These are phyloP conservation scores for Phytophthora idaei DNA, from an alignment of 352 stramenopile species.

Conservation along the genomic window DNA sequence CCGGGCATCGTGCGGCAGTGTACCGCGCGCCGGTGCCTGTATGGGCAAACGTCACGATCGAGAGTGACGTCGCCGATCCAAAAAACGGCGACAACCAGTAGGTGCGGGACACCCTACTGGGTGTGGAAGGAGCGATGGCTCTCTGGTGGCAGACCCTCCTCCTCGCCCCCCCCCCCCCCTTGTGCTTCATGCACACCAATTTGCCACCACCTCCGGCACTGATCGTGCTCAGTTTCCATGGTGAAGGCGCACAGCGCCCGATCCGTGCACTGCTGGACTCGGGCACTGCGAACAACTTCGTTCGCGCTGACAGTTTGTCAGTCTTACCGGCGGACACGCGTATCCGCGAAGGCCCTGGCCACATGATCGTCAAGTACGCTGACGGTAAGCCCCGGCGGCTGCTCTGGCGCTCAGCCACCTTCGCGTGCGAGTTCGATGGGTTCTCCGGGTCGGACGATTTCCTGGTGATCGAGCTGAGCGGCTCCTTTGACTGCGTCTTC, in stretches of 20 bases:
- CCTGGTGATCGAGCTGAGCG: too few relatives aligned
- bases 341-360: constrained; percentile 6
- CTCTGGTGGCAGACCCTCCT: constrained; percentile 10
- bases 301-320: constrained; percentile 14
- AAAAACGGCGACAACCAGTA: too few relatives aligned
- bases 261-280: neutral
- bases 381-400: constrained; percentile 11
- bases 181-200: constrained; percentile 16
- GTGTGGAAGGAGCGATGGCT: constrained; percentile 2
- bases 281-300: constrained; percentile 9
- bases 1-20: too few relatives aligned
- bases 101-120: neutral
- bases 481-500: too few relatives aligned
- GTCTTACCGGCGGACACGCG: constrained; percentile 8
- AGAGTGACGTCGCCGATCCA: too few relatives aligned
- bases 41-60: neutral
- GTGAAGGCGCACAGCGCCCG: too few relatives aligned
- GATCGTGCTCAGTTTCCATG: too few relatives aligned
- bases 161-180: neutral
- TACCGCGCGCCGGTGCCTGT: neutral
- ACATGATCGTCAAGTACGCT: constrained; percentile 28
- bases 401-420: too few relatives aligned
- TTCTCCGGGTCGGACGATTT: too few relatives aligned
- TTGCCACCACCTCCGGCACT: constrained; percentile 1
- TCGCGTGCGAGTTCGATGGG: too few relatives aligned